These are phyloP conservation scores for Russula brevipes DNA, from an alignment of 768 basidiomycete genomes.

Conservation along the genomic window DNA sequence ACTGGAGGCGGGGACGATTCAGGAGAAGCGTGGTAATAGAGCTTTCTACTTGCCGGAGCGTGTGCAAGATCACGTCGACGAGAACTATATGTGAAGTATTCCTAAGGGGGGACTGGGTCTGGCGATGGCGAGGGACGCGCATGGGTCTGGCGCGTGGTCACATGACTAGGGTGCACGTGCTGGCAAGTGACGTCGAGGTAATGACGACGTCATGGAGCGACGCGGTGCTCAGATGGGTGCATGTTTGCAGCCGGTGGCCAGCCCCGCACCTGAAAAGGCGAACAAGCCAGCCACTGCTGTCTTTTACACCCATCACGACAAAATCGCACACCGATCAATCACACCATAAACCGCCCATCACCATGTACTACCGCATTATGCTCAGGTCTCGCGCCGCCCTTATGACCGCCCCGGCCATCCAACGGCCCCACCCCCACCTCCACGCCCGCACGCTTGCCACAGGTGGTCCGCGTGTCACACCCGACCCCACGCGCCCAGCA, in stretches of 20 bases:
- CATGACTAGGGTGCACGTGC: constrained; percentile 37
- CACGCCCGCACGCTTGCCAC: constrained; percentile 7
- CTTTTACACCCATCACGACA: not conserved
- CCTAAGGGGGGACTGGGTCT: too few relatives aligned
- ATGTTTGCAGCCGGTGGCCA: too few relatives aligned
- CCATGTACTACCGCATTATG: not conserved
- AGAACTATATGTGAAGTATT: too few relatives aligned
- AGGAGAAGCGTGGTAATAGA: too few relatives aligned
- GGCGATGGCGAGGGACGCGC: too few relatives aligned
- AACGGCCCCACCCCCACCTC: too few relatives aligned
- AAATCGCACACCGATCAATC: not conserved
- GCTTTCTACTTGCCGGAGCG: too few relatives aligned
- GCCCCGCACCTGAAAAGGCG: not conserved
- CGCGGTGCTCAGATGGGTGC: not conserved
- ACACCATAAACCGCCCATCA: not conserved
- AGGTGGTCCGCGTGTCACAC: not conserved
- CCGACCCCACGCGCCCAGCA: constrained; percentile 8
- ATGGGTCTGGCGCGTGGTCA: constrained; percentile 31
- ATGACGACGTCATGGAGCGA: constrained; percentile 46
- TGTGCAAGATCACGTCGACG: too few relatives aligned
- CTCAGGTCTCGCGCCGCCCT: constrained; percentile 12
- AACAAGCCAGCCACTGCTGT: not conserved
- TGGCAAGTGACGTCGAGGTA: constrained; percentile 39
- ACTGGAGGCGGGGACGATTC: too few relatives aligned
- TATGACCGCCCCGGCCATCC: not conserved